Evolutionary conservation across 1,284 basidiomycete species (phyloP), one percentile per base, ranked within the genome.

Genomic region (Trametes polyzona): DNA sequence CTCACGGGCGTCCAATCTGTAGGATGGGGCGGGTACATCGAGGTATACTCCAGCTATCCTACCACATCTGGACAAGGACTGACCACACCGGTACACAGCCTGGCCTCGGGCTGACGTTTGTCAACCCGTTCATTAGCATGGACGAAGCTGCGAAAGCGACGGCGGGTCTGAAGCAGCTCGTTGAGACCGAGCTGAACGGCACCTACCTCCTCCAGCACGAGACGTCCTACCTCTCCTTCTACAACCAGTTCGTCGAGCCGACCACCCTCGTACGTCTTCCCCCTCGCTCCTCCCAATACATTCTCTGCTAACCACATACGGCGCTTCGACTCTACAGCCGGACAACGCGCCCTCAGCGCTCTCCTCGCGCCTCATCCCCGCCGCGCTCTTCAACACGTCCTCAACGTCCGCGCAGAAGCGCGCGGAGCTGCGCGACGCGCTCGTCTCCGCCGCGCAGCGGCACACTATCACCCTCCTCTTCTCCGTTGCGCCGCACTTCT

Each of bases 401-500:
- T 23, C 35, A 10, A 7, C 11, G n/a, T 36, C 29, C 26, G 24
- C n/a, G 12, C 23, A 23, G 16, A 7, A 5, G n/a, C 47, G 39
- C 26, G 24, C n/a, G 12, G 33, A 23, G 16, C 47, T 49, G 17
- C 23, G 19, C 36, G 35, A 36, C 19, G 39, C 47, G 17, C 9
- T 49, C 17, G 16, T 32, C 27, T 14, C 17, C 6, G 59, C 47
- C 27, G 48, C 39, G 35, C 62, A 7, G 12, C 12, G 4, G 32
- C 62, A 41, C 29, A 39, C 35, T 1, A 27, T 41, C 26, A 49
- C 36, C 7, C 36, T 27, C 35, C 47, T 39, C 36, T 49, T 49
- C 26, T 14, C 47, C 16, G 47, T 24, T 9, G 8, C 23, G 11
- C 49, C 79, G 77, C 42, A 65, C 71, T 9, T 60, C 78, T 10